These are phyloP conservation scores for Coelastrella sp. DNA, from an alignment of 139 green algal species.

Conservation along the genomic window DNA sequence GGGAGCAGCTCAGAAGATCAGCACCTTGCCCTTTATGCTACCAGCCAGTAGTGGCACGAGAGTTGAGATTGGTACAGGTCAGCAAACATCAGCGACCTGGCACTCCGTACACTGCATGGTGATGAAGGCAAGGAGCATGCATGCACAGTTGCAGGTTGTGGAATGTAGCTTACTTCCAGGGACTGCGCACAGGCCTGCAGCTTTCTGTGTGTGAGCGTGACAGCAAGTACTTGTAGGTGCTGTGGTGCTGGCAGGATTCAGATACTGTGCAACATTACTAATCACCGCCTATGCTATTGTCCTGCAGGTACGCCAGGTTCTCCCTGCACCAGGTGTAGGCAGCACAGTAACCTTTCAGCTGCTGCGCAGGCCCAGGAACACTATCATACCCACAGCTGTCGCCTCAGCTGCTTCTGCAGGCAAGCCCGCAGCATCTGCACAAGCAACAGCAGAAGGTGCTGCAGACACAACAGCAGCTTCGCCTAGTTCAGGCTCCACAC, in stretches of 20 bases:
- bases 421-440: not conserved
- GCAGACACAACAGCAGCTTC: constrained; percentile 37
- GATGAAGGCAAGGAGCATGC: too few relatives aligned
- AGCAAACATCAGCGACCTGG: not conserved
- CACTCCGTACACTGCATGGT: too few relatives aligned
- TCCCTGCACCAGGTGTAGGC: constrained; percentile 26
- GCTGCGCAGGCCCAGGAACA: constrained; percentile 58
- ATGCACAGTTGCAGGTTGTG: too few relatives aligned
- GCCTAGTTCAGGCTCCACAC: constrained; percentile 36
- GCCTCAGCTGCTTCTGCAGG: not conserved
- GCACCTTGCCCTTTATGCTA: constrained; percentile 83
- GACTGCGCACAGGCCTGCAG: too few relatives aligned
- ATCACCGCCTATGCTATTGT: not conserved
- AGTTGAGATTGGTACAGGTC: constrained; percentile 77
- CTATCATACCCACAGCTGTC: constrained; percentile 55
- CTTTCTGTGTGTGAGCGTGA: too few relatives aligned
- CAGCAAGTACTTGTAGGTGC: too few relatives aligned
- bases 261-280: not conserved
- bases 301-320: constrained; percentile 29
- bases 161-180: too few relatives aligned
- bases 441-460: constrained; percentile 29
- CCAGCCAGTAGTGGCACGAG: constrained; percentile 72
- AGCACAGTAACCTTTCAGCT: constrained; percentile 65
- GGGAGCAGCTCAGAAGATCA: constrained; percentile 69
- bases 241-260: not conserved